These are phyloP conservation scores for Polychytrium aggregatum DNA, from an alignment of 192 early-diverging fungal genomes.

Conservation along the genomic window DNA sequence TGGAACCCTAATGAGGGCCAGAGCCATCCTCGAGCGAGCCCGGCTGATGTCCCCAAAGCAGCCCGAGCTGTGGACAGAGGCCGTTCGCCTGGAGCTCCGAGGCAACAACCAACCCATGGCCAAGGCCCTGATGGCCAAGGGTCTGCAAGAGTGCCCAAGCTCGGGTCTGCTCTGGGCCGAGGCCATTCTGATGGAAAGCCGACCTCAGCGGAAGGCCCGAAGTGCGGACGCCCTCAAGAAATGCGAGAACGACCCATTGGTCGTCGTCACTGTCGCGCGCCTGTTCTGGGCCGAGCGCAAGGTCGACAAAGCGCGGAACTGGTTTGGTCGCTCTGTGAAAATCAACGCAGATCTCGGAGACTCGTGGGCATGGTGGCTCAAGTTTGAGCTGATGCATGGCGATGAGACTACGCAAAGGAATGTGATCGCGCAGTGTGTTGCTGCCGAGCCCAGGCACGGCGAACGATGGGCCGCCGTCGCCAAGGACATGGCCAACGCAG, in stretches of 20 bases:
- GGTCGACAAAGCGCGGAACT: slow-evolving; percentile 82
- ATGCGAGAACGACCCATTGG: slow-evolving; percentile 72
- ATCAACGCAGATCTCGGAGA: slow-evolving; percentile 84
- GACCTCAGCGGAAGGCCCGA: slow-evolving; percentile 76
- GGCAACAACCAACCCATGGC: slow-evolving; percentile 59
- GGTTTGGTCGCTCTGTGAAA: slow-evolving; percentile 77
- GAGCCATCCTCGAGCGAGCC: slow-evolving; percentile 74
- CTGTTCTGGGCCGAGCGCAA: slow-evolving; percentile 92
- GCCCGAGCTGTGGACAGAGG: slow-evolving; percentile 76
- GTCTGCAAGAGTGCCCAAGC: slow-evolving; percentile 83
- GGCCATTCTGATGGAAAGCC: slow-evolving; percentile 71
- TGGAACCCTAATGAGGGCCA: slow-evolving; percentile 54
- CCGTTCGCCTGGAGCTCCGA: slow-evolving; percentile 67
- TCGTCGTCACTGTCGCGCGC: slow-evolving; percentile 73
- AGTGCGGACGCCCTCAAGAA: slow-evolving; percentile 85
- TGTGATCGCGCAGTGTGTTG: slow-evolving; percentile 56
- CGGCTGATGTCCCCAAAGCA: slow-evolving; percentile 72
- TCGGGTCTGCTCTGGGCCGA: slow-evolving; percentile 84
- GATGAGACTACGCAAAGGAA: slow-evolving; percentile 36
- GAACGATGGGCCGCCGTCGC: slow-evolving; percentile 71
- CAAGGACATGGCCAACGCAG: slow-evolving; percentile 65
- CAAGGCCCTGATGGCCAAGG: slow-evolving; percentile 68
- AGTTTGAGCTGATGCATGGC: slow-evolving; percentile 81
- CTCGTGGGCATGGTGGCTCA: slow-evolving; percentile 88
- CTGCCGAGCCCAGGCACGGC: slow-evolving; percentile 82